These are phyloP conservation scores for Dionaea muscipula DNA, from an alignment of 179 eudicot genomes.

Conservation along the genomic window DNA sequence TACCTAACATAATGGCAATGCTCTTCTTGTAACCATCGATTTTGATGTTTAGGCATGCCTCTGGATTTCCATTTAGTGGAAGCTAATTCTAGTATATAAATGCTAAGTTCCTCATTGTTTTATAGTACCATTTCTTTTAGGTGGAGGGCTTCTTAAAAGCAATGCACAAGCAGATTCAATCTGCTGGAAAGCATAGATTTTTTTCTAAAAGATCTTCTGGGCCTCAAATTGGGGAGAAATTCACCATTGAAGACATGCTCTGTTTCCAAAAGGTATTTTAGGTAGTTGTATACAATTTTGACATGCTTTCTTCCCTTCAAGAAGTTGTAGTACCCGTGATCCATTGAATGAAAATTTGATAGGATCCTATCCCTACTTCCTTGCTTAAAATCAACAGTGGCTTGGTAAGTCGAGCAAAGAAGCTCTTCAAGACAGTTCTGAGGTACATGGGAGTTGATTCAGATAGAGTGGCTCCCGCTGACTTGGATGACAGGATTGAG, in stretches of 20 bases:
- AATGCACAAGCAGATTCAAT: constrained; percentile 92
- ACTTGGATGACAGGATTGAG: constrained; percentile 83
- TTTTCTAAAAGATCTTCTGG: constrained; percentile 78
- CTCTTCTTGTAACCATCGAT: not conserved
- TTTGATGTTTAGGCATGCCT: too few relatives aligned
- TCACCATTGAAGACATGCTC: constrained; percentile 95
- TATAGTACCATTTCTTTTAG: constrained; percentile 23
- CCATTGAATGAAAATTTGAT: constrained; percentile 19
- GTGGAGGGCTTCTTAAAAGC: constrained; percentile 91
- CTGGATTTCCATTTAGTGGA: too few relatives aligned
- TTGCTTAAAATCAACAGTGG: constrained; percentile 72
- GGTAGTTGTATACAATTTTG: not conserved
- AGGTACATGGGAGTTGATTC: constrained; percentile 93
- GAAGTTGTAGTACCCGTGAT: not conserved
- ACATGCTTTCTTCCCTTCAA: not conserved
- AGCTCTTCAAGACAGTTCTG: constrained; percentile 72
- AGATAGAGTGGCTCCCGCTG: constrained; percentile 49
- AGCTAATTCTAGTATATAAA: too few relatives aligned
- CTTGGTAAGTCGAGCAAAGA: constrained; percentile 62
- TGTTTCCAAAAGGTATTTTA: constrained; percentile 81
- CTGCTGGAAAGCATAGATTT: constrained; percentile 75
- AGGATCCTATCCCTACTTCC: constrained; percentile 99
- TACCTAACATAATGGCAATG: not conserved
- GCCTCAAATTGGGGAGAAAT: constrained; percentile 60
- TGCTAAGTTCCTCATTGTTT: not conserved